A percentile compares a stretch with the other conserved stretches of the same genome.
Conservation (phyloP, 1,139 yeast species). For the Blastobotrys serpentis region DNA sequence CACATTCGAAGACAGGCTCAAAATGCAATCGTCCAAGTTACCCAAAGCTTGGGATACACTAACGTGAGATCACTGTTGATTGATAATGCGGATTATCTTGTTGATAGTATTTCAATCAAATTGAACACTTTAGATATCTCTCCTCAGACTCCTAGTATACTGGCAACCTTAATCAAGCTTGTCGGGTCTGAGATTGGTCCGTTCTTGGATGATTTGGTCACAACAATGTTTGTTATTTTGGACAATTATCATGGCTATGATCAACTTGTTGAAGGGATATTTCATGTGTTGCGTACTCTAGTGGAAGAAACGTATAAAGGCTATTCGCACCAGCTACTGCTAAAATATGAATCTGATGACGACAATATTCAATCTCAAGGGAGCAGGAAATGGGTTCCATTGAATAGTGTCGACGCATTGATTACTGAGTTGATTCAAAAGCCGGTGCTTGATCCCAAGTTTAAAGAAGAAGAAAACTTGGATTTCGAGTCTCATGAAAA, state of each 20-base stretch:
- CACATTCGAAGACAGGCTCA: constrained; percentile 49
- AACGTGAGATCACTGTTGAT: constrained; percentile 55
- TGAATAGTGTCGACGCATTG: constrained; percentile 24
- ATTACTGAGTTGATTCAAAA: constrained; percentile 22
- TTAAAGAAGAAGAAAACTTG: constrained; percentile 14
- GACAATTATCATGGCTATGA: constrained; percentile 85
- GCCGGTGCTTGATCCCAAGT: constrained; percentile 18
- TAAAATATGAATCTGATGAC: constrained; percentile 12
- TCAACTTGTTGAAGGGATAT: constrained; percentile 68
- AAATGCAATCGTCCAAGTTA: constrained; percentile 46
- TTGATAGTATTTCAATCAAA: constrained; percentile 70
- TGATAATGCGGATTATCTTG: constrained; percentile 74
- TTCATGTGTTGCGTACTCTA: constrained; percentile 66
- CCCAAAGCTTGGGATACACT: constrained; percentile 55
- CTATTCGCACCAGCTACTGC: constrained; percentile 29
- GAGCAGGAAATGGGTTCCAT: background rate
- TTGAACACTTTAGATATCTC: constrained; percentile 68
- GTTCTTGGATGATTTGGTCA: constrained; percentile 68
- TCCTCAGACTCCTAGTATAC: constrained; percentile 69
- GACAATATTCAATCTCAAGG: constrained; percentile 8
- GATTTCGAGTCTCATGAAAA: constrained; percentile 15
- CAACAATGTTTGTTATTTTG: constrained; percentile 69
- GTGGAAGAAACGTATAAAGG: constrained; percentile 51
- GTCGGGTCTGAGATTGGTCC: constrained; percentile 68
- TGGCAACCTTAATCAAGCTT: constrained; percentile 63